Conservation (phyloP, 148 eudicot genomes). For the Diospyros lotus region DNA sequence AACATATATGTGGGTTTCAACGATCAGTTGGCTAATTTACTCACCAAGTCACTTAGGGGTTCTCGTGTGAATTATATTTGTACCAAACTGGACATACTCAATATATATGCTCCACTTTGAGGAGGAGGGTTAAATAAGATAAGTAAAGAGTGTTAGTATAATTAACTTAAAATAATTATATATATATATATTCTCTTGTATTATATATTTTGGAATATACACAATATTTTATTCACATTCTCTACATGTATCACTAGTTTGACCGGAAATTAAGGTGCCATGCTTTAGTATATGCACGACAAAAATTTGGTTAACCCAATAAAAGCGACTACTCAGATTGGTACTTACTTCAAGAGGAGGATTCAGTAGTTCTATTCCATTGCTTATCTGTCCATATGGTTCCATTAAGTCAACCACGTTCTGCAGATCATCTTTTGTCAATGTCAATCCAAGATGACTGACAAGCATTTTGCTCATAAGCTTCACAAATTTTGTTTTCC, state of each 20-base stretch:
- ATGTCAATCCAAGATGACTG: conserved; percentile 79
- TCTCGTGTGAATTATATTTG: no score
- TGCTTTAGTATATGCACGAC: not conserved
- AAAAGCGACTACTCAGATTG: not conserved
- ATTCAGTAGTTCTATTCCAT: conserved; percentile 68
- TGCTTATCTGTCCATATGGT: conserved; percentile 84
- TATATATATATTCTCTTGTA: no score
- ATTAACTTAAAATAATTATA: no score
- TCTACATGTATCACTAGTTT: not conserved
- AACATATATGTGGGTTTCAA: no score
- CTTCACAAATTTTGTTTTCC: conserved; percentile 53
- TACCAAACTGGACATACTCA: no score
- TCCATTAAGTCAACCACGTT: conserved; percentile 85
- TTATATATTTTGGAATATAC: no score
- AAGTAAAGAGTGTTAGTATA: no score
- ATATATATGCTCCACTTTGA: no score
- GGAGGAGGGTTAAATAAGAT: no score
- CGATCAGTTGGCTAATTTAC: no score
- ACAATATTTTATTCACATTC: no score
- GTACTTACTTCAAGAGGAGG: conserved; percentile 80
- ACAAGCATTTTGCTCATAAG: conserved; percentile 62
- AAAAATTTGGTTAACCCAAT: not conserved
- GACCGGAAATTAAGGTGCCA: not conserved
- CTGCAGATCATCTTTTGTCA: conserved; percentile 77
- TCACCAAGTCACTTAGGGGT: no score